phyloP scores from a whole-genome alignment of 768 basidiomycete genomes.

The Wakefieldia striispora region DNA sequence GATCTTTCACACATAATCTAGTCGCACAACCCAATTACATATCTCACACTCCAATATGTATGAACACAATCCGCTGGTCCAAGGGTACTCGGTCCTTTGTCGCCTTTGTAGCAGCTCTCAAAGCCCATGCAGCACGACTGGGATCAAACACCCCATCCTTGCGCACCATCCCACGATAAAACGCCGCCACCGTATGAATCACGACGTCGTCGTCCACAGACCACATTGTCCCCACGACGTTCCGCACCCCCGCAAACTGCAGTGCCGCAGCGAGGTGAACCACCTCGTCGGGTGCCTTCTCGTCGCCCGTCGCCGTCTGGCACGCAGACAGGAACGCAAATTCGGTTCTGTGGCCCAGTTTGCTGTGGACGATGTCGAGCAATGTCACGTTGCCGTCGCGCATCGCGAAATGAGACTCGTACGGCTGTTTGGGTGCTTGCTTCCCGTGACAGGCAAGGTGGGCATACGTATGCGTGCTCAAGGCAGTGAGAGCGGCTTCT shows the following conservation, averaged over 20 bases:
- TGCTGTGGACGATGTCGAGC: constrained; percentile 19
- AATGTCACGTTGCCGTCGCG: constrained; percentile 19
- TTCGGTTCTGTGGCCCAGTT: constrained; percentile 11
- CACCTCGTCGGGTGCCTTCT: constrained; percentile 24
- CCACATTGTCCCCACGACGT: constrained; percentile 34
- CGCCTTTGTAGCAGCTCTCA: constrained; percentile 9
- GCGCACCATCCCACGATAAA: constrained; percentile 19
- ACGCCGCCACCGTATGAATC: constrained; percentile 10
- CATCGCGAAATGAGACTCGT: constrained; percentile 20
- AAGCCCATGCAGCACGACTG: constrained; percentile 13
- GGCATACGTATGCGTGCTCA: constrained; percentile 17
- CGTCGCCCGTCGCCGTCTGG: constrained; percentile 28
- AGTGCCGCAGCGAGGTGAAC: constrained; percentile 32
- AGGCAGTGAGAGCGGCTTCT: constrained; percentile 4
- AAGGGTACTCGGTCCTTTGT: constrained; percentile 14
- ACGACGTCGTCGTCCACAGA: constrained; percentile 24
- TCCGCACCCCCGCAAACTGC: constrained; percentile 27
- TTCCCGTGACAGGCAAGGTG: constrained; percentile 31
- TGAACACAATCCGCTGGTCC: constrained; percentile 22
- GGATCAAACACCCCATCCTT: constrained; percentile 16
- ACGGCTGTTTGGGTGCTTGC: constrained; percentile 14
- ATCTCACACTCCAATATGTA: constrained; percentile 19
- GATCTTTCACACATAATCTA: no score
- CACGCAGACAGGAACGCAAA: constrained; percentile 34
- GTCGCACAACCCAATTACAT: no score